These are phyloP conservation scores for Sistotremastrum suecicum DNA, from an alignment of 768 basidiomycete species.

Conservation along the genomic window DNA sequence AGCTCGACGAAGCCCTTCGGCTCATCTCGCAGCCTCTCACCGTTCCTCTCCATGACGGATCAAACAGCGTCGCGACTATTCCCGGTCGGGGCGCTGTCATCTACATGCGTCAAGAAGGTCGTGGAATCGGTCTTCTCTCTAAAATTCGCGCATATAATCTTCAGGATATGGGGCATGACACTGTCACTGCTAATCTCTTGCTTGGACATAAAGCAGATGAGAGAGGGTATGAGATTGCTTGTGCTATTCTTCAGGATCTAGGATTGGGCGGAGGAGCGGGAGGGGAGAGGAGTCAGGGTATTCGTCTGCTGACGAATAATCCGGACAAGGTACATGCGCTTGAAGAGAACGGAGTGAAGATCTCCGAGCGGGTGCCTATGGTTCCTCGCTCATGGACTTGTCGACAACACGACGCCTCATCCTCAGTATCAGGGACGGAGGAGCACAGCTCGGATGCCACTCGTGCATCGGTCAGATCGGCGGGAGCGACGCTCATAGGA, in stretches of 20 bases:
- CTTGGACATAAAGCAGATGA: slow-evolving; percentile 92
- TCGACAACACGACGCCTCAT: slow-evolving; percentile 17
- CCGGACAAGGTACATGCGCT: slow-evolving; percentile 91
- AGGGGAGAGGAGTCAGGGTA: slow-evolving; percentile 25
- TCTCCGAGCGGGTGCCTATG: slow-evolving; percentile 86
- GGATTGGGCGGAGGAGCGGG: slow-evolving; percentile 40
- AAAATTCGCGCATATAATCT: slow-evolving; percentile 97
- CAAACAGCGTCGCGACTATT: slow-evolving; percentile 24
- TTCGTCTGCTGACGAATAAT: slow-evolving; percentile 89
- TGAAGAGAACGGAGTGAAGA: slow-evolving; percentile 64
- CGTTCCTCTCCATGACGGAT: slow-evolving; percentile 21
- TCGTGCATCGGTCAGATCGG: slow-evolving; percentile 24
- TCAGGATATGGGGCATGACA: slow-evolving; percentile 96
- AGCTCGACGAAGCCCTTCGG: slow-evolving; percentile 93
- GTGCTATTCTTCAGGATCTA: slow-evolving; percentile 78
- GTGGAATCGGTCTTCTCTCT: slow-evolving; percentile 89
- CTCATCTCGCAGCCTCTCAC: slow-evolving; percentile 64
- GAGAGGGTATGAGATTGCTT: slow-evolving; percentile 84
- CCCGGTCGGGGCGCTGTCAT: slow-evolving; percentile 87
- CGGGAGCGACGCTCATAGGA: slow-evolving; percentile 72
- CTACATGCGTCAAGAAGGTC: slow-evolving; percentile 94
- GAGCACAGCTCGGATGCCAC: slow-evolving; percentile 10
- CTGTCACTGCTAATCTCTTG: slow-evolving; percentile 94
- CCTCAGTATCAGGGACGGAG: slow-evolving; percentile 11
- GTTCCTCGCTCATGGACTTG: slow-evolving; percentile 76